Evolutionary conservation across 768 basidiomycete species (phyloP).

Genomic region (Agaricus sinodeliciosus): DNA sequence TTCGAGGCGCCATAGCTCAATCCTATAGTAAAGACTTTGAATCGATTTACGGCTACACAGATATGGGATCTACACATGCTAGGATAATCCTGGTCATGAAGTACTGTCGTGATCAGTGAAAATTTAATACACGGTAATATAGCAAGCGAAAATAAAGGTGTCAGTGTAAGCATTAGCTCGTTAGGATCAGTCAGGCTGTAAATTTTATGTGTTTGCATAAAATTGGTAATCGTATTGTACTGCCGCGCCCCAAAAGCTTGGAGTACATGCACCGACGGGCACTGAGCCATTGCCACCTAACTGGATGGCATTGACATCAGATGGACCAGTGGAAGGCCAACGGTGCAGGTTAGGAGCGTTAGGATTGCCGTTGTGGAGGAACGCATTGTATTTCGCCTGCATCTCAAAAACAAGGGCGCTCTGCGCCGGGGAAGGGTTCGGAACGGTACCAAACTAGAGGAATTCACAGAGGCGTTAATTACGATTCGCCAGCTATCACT

Average conservation of each 20-base stretch:
- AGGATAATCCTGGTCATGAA: too few species aligned
- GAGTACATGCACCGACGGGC: conserved; percentile 51
- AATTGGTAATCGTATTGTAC: conserved; percentile 72
- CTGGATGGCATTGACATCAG: conserved; percentile 48
- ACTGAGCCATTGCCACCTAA: conserved; percentile 54
- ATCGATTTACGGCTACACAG: too few species aligned
- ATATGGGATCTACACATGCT: too few species aligned
- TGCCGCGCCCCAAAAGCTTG: conserved; percentile 59
- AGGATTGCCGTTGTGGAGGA: conserved; percentile 56
- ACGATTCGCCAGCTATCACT: neutral
- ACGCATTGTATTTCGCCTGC: conserved; percentile 62
- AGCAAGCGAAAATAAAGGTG: neutral
- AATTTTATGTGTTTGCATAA: conserved; percentile 28
- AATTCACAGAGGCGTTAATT: conserved; percentile 7
- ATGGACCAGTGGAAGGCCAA: conserved; percentile 50
- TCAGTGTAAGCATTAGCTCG: neutral
- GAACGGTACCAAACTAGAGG: conserved; percentile 46
- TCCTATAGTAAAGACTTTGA: too few species aligned
- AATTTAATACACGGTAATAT: neutral
- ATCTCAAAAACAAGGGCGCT: conserved; percentile 56
- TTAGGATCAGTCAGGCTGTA: neutral
- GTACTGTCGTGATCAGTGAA: too few species aligned
- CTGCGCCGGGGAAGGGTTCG: conserved; percentile 50
- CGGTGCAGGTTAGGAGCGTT: conserved; percentile 42
- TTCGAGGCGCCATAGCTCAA: too few species aligned